These are phyloP conservation scores for Neurospora sp. DNA, from an alignment of 495 filamentous ascomycete species.

Conservation along the genomic window DNA sequence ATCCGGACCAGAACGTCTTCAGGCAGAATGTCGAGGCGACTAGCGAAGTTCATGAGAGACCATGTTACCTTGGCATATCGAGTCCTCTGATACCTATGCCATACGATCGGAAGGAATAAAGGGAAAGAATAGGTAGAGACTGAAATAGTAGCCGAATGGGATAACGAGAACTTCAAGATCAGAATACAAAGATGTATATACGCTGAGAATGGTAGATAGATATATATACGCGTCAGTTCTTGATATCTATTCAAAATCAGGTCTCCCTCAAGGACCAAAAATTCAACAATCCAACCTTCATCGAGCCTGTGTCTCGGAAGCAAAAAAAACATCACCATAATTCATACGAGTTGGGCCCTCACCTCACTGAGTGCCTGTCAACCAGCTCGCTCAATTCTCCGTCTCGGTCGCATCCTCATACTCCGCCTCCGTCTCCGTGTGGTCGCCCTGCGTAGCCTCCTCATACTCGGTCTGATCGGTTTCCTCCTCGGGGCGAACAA, in stretches of 20 bases:
- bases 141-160: background rate
- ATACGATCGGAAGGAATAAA: background rate
- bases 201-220: background rate
- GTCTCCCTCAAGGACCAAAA: background rate
- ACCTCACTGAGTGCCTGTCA: background rate
- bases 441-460: background rate
- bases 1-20: background rate
- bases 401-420: background rate
- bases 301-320: background rate
- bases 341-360: background rate
- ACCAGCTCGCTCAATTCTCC: background rate
- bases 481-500: background rate
- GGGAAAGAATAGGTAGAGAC: background rate
- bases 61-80: background rate
- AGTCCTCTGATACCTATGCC: background rate
- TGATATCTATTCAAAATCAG: background rate
- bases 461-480: background rate
- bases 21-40: background rate
- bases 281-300: background rate
- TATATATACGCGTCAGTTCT: background rate
- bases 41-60: background rate
- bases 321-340: background rate
- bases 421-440: background rate
- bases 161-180: background rate
- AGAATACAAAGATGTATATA: background rate